phyloP scores from a whole-genome alignment of 2,329 filamentous ascomycete genomes.

The Calonectria multiphialidica region DNA sequence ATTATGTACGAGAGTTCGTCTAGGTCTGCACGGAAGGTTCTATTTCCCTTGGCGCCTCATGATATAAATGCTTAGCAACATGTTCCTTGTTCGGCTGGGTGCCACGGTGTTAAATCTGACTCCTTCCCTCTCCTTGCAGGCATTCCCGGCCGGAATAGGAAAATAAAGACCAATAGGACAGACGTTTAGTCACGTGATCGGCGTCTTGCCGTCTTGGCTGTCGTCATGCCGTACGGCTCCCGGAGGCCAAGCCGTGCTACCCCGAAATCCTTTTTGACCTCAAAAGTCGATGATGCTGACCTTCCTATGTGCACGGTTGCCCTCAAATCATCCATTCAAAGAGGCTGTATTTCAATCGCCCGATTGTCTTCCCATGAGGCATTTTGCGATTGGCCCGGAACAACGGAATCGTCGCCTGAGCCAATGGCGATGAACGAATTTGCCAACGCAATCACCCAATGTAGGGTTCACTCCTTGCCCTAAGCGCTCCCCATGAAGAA shows the following conservation, averaged over 20 bases:
- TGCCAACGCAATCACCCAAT: not conserved
- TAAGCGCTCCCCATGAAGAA: not conserved
- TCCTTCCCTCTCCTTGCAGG: not conserved
- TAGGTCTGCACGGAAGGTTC: not conserved
- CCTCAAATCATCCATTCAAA: not conserved
- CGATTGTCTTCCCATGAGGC: not conserved
- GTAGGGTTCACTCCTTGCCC: not conserved
- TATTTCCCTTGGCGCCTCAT: not conserved
- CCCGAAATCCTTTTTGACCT: not conserved
- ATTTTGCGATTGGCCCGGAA: not conserved
- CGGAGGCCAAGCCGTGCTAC: not conserved
- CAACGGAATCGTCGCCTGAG: not conserved
- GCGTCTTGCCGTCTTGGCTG: not conserved
- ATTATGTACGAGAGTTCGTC: not conserved
- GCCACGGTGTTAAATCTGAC: not conserved
- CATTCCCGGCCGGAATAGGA: not conserved
- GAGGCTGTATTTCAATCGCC: not conserved
- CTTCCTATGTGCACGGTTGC: not conserved
- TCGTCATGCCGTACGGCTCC: not conserved
- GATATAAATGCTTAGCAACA: not conserved
- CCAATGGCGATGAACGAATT: not conserved
- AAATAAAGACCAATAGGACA: not conserved
- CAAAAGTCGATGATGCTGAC: not conserved
- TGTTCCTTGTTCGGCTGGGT: not conserved
- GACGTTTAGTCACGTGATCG: not conserved